Evolutionary conservation across 768 basidiomycete species (phyloP), one percentile per base, ranked within the genome.

Genomic region (Sporobolomyces roseus): DNA sequence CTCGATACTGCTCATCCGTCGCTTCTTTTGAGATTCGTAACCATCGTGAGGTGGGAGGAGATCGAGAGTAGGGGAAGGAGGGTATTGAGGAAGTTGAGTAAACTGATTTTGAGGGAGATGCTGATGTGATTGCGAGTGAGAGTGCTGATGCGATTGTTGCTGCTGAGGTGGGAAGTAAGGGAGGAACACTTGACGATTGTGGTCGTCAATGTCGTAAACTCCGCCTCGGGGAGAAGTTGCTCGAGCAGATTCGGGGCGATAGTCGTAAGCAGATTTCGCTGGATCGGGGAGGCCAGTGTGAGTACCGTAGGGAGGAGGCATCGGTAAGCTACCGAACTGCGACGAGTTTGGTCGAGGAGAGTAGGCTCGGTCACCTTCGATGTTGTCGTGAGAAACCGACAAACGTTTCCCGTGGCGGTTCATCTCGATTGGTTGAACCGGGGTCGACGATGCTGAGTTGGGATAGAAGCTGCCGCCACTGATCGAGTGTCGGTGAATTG

Each of bases 121-220:
- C 13, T 48, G 45, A 3, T 60, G 58, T 16, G n/a, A 36, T 12
- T 41, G 56, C 17, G 43, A 41, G 38, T 9, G 38, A 41, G 38
- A 41, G 21, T 60, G 45, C 13, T 48, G 45, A 10, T 60, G 58
- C 27, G n/a, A 36, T 29, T 41, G 56, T 4, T 58, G 56, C 56
- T 41, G 61, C 23, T 53, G 51, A 33, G 38, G 27, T 12, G 51
- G 62, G 58, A 60, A 60, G 58, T 45, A 63, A 6, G 53, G 62
- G 17, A 63, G 51, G 62, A 54, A 63, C 16, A 63, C 49, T 25
- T 63, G 62, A 5, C 62, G 48, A 14, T 41, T 32, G 10, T 45
- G 52, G 62, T 63, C 62, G 62, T 63, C 52, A 43, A 63, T 54
- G 30, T 63, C 62, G 62, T 63, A 63, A 27, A 63, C 62, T 32